Base-by-base conservation (phyloP, 108 stramenopile species). In the Parmales sp. region DNA sequence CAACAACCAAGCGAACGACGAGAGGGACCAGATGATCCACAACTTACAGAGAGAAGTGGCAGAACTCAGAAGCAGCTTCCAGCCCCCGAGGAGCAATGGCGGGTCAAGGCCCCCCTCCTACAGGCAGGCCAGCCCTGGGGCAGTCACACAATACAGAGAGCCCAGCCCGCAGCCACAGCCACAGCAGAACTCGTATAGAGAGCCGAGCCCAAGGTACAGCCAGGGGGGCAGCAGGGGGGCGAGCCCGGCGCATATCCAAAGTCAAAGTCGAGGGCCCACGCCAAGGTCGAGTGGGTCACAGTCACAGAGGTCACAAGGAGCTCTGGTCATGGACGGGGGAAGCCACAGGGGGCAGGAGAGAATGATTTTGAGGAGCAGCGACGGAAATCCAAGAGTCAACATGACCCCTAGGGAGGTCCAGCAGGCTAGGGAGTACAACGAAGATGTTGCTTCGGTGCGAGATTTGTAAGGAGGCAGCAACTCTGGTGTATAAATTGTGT, bases 381-480 rank as follows among this genome's bases (percentile, higher is more conserved):
- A 60, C 54, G 54, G 54, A 3, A 28, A 60, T 28, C 54, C 54
- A 3, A 28, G 54, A 34, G 54, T 60, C 9, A 60, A 20, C 4
- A 28, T 60, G 8, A 60, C 54, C 18, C 54, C 54, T 4, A 23
- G 54, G 28, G 54, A 60, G 36, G 54, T 60, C 54, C 29, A 34
- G 31, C 26, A 60, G 31, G 31, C 29, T 28, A 60, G 31, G 54
- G 29, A 11, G 54, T 60, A 60, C 54, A 34, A 28, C 11, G 54
- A 11, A 3, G 54, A 60, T 5, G 20, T 60, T 60, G 54, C 54
- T 3, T 28, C 54, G 5, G 54, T 60, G 26, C 29, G 54, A 60
- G 54, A 60, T 60, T 34, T 60, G 26, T 60, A 60, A 20, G 13
- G n/a, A n/a, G n/a, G n/a, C n/a, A n/a, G n/a, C n/a, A n/a, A n/a